Evolutionary conservation across 108 stramenopile genomes (phyloP).

Genomic region (Aurantiochytrium sp.): DNA sequence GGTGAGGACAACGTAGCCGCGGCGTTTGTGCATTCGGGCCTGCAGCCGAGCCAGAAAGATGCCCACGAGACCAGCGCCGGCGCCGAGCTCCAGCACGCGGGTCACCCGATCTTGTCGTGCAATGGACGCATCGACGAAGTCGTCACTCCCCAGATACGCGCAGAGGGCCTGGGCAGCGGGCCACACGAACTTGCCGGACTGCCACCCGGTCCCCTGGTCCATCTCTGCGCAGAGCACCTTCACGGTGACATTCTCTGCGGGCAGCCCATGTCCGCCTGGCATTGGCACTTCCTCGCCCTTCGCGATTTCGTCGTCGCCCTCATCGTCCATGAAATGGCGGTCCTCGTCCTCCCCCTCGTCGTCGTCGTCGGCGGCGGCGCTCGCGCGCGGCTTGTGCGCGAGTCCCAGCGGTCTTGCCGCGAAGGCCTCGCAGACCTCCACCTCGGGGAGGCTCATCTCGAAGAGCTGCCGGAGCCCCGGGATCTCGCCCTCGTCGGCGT

Average conservation of each 20-base stretch:
- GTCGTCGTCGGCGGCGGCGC: neutral
- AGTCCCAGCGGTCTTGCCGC: neutral
- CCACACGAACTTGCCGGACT: constrained; percentile 4
- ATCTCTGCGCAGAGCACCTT: neutral
- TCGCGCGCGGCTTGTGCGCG: neutral
- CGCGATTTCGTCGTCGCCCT: neutral
- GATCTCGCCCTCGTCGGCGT: neutral
- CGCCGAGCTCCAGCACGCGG: neutral
- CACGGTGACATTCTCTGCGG: neutral
- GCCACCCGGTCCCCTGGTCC: neutral
- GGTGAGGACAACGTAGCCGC: neutral
- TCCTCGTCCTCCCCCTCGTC: neutral
- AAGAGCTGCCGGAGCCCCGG: neutral
- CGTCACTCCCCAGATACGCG: neutral
- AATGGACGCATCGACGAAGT: neutral
- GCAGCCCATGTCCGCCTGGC: neutral
- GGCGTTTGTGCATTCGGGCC: neutral
- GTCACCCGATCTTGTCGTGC: neutral
- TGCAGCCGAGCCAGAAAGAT: neutral
- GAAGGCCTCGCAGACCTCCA: neutral
- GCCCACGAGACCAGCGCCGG: neutral
- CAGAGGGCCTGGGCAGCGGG: neutral
- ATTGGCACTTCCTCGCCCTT: neutral
- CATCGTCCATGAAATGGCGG: neutral
- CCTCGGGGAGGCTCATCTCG: constrained; percentile 25